Evolutionary conservation across 2,329 filamentous ascomycete genomes (phyloP), one percentile per base, ranked within the genome.

Genomic region (Aspergillus arachidicola): DNA sequence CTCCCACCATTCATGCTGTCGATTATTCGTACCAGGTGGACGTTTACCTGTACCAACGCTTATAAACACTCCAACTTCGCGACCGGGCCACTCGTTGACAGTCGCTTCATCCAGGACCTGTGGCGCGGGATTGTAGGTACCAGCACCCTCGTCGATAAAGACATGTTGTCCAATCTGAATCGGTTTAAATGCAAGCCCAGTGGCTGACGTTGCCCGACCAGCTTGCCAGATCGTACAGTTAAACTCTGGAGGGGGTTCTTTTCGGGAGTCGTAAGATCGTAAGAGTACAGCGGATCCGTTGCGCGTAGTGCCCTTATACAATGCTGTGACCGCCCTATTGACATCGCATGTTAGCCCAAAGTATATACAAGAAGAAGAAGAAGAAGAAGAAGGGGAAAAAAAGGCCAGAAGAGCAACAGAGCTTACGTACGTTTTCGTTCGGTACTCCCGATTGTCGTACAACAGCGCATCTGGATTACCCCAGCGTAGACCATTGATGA

Each of bases 141-240:
- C 95, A 1, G 87, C 85, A 1, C 95, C 95, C 75, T 98, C 94
- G 70, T 99, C 95, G 64, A 97, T 90, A 73, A 99, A 99, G 11
- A 93, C 85, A 0, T 93, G 94, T 76, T 98, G 94, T 4, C 95
- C 95, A 45, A 99, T 92, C 68, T 91, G 90, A 57, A 99, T 93
- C 0, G 94, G 93, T 76, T 99, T 99, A 81, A 99, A 99, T 1
- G 95, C 95, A 50, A 97, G 83, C 0, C 92, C 93, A 1, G 94
- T 95, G 0, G 95, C 92, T 59, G 87, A 92, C 1, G 95, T 99
- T n/a, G 95, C 95, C 64, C 95, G 88, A 12, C 95, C 95, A 5
- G 95, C 95, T 80, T 99, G 90, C 95, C 95, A 99, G 62, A 99
- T 95, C 53, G 90, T 96, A 79, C 94, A 97, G 73, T 97, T 91